These are phyloP conservation scores for Hirsutella minnesotensis DNA, from an alignment of 2,329 filamentous ascomycete species.

Conservation along the genomic window DNA sequence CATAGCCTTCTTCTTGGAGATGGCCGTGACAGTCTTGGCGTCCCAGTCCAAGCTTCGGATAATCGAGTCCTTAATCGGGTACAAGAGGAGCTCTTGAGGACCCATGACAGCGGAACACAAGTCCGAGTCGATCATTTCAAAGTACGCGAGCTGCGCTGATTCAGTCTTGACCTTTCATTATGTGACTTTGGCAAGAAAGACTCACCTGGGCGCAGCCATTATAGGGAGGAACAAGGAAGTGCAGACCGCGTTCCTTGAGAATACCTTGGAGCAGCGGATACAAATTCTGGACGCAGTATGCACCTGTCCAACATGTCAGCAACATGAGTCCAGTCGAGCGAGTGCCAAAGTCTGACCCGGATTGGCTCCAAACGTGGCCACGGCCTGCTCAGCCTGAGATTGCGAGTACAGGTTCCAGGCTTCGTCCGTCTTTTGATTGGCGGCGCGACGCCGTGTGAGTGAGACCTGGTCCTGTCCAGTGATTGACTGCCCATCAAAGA, in stretches of 20 bases:
- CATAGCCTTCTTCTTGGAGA: slow-evolving; percentile 59
- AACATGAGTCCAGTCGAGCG: neutral
- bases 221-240: slow-evolving; percentile 77
- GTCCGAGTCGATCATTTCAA: slow-evolving; percentile 54
- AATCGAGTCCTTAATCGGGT: slow-evolving; percentile 68
- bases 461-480: slow-evolving; percentile 62
- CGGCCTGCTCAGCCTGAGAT: slow-evolving; percentile 67
- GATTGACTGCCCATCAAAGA: slow-evolving; percentile 82
- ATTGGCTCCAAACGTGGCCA: slow-evolving; percentile 69
- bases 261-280: slow-evolving; percentile 68
- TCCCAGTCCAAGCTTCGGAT: slow-evolving; percentile 59
- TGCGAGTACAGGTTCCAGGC: slow-evolving; percentile 85
- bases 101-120: slow-evolving; percentile 72
- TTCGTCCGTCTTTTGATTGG: slow-evolving; percentile 58
- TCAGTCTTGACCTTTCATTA: neutral
- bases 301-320: slow-evolving; percentile 36
- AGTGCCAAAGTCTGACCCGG: slow-evolving; percentile 42
- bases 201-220: slow-evolving; percentile 75
- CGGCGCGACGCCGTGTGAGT: slow-evolving; percentile 50
- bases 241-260: slow-evolving; percentile 54
- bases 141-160: slow-evolving; percentile 52
- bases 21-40: slow-evolving; percentile 45
- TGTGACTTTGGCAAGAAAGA: slow-evolving; percentile 2
- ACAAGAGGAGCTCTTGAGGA: slow-evolving; percentile 73
- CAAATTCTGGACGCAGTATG: slow-evolving; percentile 58